Conservation (phyloP, 2,329 filamentous ascomycete species). For the Penicillium frequentans region DNA sequence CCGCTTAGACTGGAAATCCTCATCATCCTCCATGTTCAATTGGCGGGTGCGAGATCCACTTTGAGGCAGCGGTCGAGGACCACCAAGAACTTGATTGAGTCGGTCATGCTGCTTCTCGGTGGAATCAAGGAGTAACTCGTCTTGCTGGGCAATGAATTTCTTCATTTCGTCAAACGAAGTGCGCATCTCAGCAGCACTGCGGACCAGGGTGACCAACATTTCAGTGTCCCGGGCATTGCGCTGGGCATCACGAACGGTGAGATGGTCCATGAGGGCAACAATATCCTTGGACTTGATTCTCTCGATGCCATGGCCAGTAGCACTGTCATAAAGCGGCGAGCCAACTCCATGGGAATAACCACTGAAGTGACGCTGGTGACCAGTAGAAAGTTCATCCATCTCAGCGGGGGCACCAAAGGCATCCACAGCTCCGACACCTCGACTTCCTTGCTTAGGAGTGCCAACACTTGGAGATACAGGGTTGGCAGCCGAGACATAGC, state of each 20-base stretch:
- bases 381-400: conserved; percentile 66
- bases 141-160: conserved; percentile 84
- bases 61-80: conserved; percentile 78
- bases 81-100: conserved; percentile 78
- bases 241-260: conserved; percentile 95
- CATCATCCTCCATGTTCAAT: conserved; percentile 52
- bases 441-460: conserved; percentile 48
- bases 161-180: conserved; percentile 96
- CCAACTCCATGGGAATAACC: conserved; percentile 90
- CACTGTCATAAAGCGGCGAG: conserved; percentile 85
- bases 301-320: conserved; percentile 84
- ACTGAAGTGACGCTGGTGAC: conserved; percentile 68
- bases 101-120: conserved; percentile 87
- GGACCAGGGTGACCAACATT: conserved; percentile 89
- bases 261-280: conserved; percentile 95
- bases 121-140: conserved; percentile 82
- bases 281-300: conserved; percentile 95
- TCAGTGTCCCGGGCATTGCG: conserved; percentile 95
- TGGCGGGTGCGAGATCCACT: conserved; percentile 60
- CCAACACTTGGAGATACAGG: conserved; percentile 52
- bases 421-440: conserved; percentile 55
- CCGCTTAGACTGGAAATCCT: conserved; percentile 71
- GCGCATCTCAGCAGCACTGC: conserved; percentile 94
- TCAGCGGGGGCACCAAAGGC: conserved; percentile 50
- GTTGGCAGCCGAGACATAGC: conserved; percentile 79